These are phyloP conservation scores for Torulaspora quercuum DNA, from an alignment of 805 yeast species.

Conservation along the genomic window DNA sequence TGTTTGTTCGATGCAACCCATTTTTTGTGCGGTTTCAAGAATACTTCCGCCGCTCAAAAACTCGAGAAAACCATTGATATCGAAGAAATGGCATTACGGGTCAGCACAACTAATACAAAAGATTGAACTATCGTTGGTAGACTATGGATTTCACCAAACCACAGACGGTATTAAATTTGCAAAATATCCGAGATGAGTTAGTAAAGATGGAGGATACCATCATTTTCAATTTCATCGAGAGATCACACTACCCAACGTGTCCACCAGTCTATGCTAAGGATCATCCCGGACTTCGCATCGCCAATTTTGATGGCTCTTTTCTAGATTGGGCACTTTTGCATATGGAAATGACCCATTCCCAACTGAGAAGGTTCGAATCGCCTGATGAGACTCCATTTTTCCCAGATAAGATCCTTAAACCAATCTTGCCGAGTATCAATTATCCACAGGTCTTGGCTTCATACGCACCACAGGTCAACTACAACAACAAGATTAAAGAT, in stretches of 20 bases:
- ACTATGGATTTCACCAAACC: constrained; percentile 82
- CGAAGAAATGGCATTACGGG: no score
- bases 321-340: constrained; percentile 81
- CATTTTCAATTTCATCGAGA: constrained; percentile 85
- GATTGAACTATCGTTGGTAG: no score
- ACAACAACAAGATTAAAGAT: constrained; percentile 63
- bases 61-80: no score
- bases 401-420: constrained; percentile 58
- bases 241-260: constrained; percentile 80
- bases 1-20: no score
- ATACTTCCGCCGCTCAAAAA: no score
- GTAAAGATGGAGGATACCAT: constrained; percentile 96
- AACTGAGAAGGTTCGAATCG: constrained; percentile 83
- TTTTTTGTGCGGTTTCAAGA: no score
- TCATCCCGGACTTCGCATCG: constrained; percentile 49
- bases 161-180: constrained; percentile 72
- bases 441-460: constrained; percentile 78
- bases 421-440: constrained; percentile 74
- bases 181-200: constrained; percentile 78
- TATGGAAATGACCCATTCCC: constrained; percentile 71
- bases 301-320: constrained; percentile 73
- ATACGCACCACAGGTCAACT: constrained; percentile 70
- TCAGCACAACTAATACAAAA: no score
- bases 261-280: constrained; percentile 67
- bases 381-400: constrained; percentile 93